Conservation (phyloP, 441 rosid species). For the Pelargonium fulgidum region DNA sequence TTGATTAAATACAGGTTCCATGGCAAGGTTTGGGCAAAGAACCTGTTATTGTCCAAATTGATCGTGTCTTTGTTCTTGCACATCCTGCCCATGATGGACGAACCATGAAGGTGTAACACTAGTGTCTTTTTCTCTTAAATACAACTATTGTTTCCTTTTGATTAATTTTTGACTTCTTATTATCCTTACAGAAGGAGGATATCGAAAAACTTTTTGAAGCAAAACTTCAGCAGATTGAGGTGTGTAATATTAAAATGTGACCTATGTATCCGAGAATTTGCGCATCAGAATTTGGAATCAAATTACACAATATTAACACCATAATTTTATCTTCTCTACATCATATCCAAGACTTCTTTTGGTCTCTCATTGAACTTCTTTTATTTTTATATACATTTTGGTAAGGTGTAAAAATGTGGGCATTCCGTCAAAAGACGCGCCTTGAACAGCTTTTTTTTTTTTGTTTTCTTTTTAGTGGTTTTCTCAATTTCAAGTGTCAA, state of each 20-base stretch:
- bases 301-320: no score
- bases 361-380: no score
- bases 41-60: conserved; percentile 89
- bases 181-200: conserved; percentile 56
- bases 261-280: conserved; percentile 6
- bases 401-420: no score
- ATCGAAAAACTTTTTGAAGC: conserved; percentile 74
- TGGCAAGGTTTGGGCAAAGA: conserved; percentile 98
- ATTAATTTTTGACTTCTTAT: conserved; percentile 14
- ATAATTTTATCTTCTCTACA: no score
- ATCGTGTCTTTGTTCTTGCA: conserved; percentile 89
- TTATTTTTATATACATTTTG: no score
- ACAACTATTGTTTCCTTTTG: not conserved
- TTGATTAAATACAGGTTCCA: conserved; percentile 57
- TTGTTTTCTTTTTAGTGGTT: no score
- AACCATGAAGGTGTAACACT: conserved; percentile 46
- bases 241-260: conserved; percentile 21
- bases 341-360: no score
- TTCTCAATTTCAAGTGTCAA: no score
- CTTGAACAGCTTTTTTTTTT: no score
- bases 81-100: conserved; percentile 63
- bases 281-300: not conserved
- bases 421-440: no score
- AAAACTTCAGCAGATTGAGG: conserved; percentile 96
- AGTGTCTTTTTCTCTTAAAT: not conserved